Evolutionary conservation across 129 eudicot genomes (phyloP).

Genomic region (Deinandra increscens): DNA sequence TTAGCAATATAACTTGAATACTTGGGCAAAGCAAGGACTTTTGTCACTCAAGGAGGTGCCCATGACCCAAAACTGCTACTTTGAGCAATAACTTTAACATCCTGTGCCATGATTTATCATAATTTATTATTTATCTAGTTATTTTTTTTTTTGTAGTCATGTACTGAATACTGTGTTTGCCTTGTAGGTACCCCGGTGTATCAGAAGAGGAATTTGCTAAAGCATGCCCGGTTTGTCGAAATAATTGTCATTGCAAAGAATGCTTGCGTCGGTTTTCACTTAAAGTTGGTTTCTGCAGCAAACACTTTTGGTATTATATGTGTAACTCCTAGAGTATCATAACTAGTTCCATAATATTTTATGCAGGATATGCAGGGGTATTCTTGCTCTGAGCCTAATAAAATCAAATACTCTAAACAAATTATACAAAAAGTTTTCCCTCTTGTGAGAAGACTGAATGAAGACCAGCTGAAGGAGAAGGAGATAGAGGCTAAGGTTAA

Average conservation of each 20-base stretch:
- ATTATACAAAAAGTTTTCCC: constrained; percentile 9
- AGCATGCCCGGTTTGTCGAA: constrained; percentile 49
- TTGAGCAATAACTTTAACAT: too few relatives aligned
- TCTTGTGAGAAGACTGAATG: neutral
- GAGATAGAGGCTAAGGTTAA: constrained; percentile 27
- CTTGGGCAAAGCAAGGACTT: too few relatives aligned
- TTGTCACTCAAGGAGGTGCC: too few relatives aligned
- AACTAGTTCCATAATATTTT: constrained; percentile 8
- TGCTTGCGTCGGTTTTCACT: constrained; percentile 39
- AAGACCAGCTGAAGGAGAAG: constrained; percentile 7
- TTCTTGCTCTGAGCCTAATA: constrained; percentile 15
- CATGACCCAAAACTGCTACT: too few relatives aligned
- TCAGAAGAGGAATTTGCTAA: constrained; percentile 37
- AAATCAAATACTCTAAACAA: constrained; percentile 2
- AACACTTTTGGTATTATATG: neutral
- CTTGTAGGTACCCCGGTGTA: constrained; percentile 48
- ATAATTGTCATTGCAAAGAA: constrained; percentile 56
- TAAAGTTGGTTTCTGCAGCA: constrained; percentile 33
- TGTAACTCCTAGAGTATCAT: neutral
- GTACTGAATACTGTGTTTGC: too few relatives aligned
- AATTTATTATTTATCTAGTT: too few relatives aligned
- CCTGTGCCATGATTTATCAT: too few relatives aligned
- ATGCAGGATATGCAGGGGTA: constrained; percentile 17
- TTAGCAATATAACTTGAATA: too few relatives aligned
- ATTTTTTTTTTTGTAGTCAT: too few relatives aligned